Evolutionary conservation across 148 eudicot species (phyloP), one percentile per base, ranked within the genome.

Genomic region (Beta vulgaris): DNA sequence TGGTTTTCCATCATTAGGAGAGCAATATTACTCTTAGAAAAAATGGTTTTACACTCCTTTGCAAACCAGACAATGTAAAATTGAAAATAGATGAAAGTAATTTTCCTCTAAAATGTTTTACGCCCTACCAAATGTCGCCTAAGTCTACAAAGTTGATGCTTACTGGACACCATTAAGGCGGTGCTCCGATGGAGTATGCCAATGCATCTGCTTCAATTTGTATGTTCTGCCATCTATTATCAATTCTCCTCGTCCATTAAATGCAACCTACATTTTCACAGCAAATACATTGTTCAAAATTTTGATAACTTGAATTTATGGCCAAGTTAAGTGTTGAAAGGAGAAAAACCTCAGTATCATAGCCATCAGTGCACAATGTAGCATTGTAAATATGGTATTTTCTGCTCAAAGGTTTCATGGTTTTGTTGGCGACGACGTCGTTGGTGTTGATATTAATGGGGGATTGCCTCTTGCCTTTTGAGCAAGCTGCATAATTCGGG

Each of bases 121-220:
- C n/a, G n/a, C n/a, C n/a, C n/a, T n/a, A n/a, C n/a, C n/a, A n/a
- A n/a, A n/a, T n/a, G n/a, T n/a, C n/a, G n/a, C n/a, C n/a, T n/a
- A n/a, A n/a, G n/a, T n/a, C n/a, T n/a, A n/a, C n/a, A n/a, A n/a
- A n/a, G n/a, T n/a, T n/a, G n/a, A n/a, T n/a, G 59, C 79, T 80
- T 90, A 94, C 97, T 35, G 82, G 71, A 74, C 71, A 1, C 96
- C 93, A 44, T 92, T 68, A 15, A 94, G 71, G 28, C 37, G 85
- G 77, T 94, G 98, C 76, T 94, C 98, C 0, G 98, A 90, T 58
- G 98, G 98, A 72, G 96, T 34, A 72, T 92, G 98, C 93, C 93
- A 87, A 53, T 92, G 97, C 87, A 92, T 81, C 78, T 86, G 90
- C 36, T 72, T 40, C 71, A 94, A 74, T 11, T 42, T 64, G 82